Conservation (phyloP, 2,329 filamentous ascomycete genomes). For the Nigrospora oryzae region DNA sequence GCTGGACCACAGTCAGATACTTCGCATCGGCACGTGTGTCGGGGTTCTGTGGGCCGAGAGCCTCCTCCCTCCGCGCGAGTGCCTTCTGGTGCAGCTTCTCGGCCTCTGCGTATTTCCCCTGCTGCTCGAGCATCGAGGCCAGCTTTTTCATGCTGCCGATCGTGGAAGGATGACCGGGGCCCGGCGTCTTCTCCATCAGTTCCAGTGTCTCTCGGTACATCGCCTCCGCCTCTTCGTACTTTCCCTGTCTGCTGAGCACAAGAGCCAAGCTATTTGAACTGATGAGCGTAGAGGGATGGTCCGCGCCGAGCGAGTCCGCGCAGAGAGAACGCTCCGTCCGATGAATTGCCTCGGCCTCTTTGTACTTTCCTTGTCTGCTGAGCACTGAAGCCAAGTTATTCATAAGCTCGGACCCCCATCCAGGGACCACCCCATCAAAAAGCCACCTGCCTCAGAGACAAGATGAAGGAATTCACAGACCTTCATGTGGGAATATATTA, state of each 20-base stretch:
- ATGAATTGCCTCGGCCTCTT: not conserved
- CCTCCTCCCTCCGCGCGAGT: no score
- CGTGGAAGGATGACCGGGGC: slow-evolving; percentile 7
- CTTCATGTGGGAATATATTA: no score
- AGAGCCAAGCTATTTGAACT: slow-evolving; percentile 12
- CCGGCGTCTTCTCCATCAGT: slow-evolving; percentile 3
- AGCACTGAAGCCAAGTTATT: slow-evolving; percentile 11
- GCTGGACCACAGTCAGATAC: slow-evolving; percentile 12
- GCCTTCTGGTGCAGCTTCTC: no score
- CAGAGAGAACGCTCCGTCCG: no score
- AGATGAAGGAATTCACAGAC: no score
- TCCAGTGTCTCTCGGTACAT: slow-evolving; percentile 7
- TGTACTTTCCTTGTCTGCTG: slow-evolving; percentile 11
- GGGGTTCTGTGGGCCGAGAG: no score
- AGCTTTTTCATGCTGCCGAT: slow-evolving; percentile 12
- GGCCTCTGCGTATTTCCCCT: not conserved
- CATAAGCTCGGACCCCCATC: no score
- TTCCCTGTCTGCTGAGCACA: slow-evolving; percentile 10
- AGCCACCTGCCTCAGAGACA: no score
- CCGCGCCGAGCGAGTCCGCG: slow-evolving; percentile 4
- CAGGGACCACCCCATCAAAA: no score
- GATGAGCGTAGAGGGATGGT: slow-evolving; percentile 8
- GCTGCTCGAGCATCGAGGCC: slow-evolving; percentile 3
- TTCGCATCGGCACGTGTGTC: slow-evolving; percentile 1
- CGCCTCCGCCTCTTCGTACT: slow-evolving; percentile 16